phyloP scores from a whole-genome alignment of 2,329 filamentous ascomycete species.

The Fusarium fujikuroi region DNA sequence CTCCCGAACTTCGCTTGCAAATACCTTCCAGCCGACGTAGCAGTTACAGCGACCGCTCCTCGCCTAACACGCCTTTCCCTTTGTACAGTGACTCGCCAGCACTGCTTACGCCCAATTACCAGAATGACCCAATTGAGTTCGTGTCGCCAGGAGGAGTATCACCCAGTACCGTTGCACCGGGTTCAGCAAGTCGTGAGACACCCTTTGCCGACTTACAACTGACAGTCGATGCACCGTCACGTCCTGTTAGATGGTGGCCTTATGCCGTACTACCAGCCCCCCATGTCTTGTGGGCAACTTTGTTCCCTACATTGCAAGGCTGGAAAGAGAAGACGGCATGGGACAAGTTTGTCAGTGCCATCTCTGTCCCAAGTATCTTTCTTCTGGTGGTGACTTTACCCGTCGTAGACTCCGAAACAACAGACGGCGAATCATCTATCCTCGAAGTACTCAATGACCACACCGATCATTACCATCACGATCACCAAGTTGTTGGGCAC shows the following conservation, averaged over 20 bases:
- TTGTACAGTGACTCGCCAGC: constrained; percentile 70
- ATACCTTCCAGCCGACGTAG: constrained; percentile 58
- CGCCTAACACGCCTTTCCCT: constrained; percentile 73
- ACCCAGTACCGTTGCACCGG: constrained; percentile 58
- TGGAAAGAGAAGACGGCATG: constrained; percentile 87
- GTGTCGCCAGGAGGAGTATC: constrained; percentile 54
- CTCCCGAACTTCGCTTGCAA: constrained; percentile 53
- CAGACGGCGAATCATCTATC: constrained; percentile 53
- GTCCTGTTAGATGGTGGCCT: constrained; percentile 81
- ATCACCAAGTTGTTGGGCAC: constrained; percentile 48
- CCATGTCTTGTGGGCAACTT: constrained; percentile 73
- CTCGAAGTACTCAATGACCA: constrained; percentile 46
- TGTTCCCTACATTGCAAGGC: constrained; percentile 87
- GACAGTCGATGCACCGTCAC: constrained; percentile 51
- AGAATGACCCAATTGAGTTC: constrained; percentile 62
- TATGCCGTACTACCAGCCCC: constrained; percentile 78
- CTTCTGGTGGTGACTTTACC: constrained; percentile 90
- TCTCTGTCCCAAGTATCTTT: constrained; percentile 91
- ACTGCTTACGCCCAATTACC: constrained; percentile 54
- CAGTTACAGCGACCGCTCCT: constrained; percentile 57
- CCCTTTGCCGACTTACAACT: constrained; percentile 59
- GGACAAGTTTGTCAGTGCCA: constrained; percentile 82
- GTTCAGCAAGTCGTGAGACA: constrained; percentile 54
- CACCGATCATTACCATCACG: constrained; percentile 29
- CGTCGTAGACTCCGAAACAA: constrained; percentile 80